These are phyloP conservation scores for Coemansia sp. DNA, from an alignment of 192 early-diverging fungal genomes.

Conservation along the genomic window DNA sequence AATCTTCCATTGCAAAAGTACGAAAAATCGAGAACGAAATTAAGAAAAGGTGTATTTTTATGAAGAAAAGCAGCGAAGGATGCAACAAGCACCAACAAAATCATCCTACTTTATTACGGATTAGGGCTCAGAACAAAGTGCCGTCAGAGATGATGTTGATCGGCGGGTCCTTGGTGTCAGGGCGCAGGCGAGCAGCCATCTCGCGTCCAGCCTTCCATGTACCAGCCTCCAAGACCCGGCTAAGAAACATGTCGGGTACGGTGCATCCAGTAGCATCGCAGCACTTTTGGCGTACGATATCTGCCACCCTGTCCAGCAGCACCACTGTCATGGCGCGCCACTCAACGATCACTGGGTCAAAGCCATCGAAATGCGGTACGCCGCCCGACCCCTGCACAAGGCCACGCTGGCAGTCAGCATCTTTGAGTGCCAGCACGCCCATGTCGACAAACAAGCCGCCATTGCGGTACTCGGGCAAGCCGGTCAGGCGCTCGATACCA, in stretches of 20 bases:
- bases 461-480: slow-evolving; percentile 82
- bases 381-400: slow-evolving; percentile 30
- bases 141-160: slow-evolving; percentile 87
- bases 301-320: slow-evolving; percentile 71
- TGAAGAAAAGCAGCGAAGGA: background rate
- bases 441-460: slow-evolving; percentile 87
- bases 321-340: slow-evolving; percentile 92
- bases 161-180: slow-evolving; percentile 83
- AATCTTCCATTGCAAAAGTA: slow-evolving; percentile 34
- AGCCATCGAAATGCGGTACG: slow-evolving; percentile 70
- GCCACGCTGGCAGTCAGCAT: slow-evolving; percentile 58
- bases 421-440: slow-evolving; percentile 69
- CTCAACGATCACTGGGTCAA: slow-evolving; percentile 84
- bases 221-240: slow-evolving; percentile 86
- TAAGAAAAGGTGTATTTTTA: background rate
- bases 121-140: slow-evolving; percentile 67
- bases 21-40: background rate
- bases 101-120: background rate
- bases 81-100: background rate
- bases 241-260: slow-evolving; percentile 63
- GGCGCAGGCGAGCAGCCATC: slow-evolving; percentile 72
- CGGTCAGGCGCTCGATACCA: slow-evolving; percentile 72
- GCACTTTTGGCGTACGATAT: slow-evolving; percentile 59
- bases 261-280: slow-evolving; percentile 31
- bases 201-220: slow-evolving; percentile 96